Evolutionary conservation across 2,329 filamentous ascomycete species (phyloP), one percentile per base, ranked within the genome.

Genomic region (Ophiosphaerella herpotricha): DNA sequence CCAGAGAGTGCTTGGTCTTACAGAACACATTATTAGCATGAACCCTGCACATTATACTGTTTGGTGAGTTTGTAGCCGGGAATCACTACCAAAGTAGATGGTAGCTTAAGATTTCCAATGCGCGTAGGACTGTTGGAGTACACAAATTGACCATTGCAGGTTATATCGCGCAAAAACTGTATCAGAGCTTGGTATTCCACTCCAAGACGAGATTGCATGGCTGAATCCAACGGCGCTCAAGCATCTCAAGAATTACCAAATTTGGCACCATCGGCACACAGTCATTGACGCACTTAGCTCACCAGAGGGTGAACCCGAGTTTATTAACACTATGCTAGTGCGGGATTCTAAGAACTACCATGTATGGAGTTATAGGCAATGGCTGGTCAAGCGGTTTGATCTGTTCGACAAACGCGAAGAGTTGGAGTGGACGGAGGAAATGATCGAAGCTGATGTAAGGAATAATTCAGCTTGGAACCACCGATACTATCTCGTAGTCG

Each of bases 381-480:
- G 87, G 85, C 70, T 88, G 77, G 79, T 96, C 74, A 81, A 84
- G 58, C 77, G 82, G 42, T 85, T 88, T 72, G 72, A 73, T 43
- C 74, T 85, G 39, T 72, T 68, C 36, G 79, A 80, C 42, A 60
- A 67, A 40, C 85, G 74, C 1, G 86, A 75, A 4, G 85, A 99
- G 79, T 78, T 95, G 16, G 74, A 78, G 43, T 85, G 87, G 52
- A 84, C 90, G 31, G 88, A 94, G 68, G 75, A 75, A 34, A 82
- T 96, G 72, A 82, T 99, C 50, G 79, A 84, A 49, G 78, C 84
- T 31, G 94, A 99, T 73, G 85, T 97, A 52, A 84, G 92, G 66
- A 99, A 99, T 77, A 99, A 99, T 74, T 94, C 89, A 38, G 94
- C 93, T 13, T 99, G 94, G 94, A 95, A 93, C 59, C 93, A 99